Conservation (phyloP, 176 grass and related monocot species). For the Melocanna baccifera region DNA sequence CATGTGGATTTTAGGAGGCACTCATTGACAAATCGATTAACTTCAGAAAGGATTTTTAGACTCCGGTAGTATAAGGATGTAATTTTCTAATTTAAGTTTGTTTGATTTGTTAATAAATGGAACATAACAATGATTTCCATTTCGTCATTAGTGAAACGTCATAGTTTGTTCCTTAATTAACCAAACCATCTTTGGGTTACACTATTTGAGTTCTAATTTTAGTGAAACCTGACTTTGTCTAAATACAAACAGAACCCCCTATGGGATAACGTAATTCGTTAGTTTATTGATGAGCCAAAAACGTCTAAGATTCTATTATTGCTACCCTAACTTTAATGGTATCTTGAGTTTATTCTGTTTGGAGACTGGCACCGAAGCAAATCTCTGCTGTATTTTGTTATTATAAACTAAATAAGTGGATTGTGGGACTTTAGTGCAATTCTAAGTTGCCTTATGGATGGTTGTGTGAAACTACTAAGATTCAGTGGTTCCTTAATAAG, state of each 20-base stretch:
- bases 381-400: background rate
- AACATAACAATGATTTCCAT: background rate
- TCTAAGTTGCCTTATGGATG: conserved; percentile 1
- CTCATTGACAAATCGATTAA: background rate
- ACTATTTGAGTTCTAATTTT: background rate
- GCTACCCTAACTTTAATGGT: background rate
- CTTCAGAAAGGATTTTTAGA: background rate
- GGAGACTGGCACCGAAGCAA: background rate
- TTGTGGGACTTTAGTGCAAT: background rate
- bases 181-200: background rate
- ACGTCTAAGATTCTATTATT: background rate
- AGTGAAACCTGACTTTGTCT: background rate
- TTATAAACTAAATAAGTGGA: background rate
- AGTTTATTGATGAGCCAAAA: no score
- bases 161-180: background rate
- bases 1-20: background rate
- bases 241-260: background rate
- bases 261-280: no score
- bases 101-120: background rate
- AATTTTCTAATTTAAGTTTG: background rate
- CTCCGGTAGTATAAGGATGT: background rate
- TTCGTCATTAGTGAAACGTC: background rate
- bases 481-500: no score
- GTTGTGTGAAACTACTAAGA: background rate
- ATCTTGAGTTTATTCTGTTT: background rate